Percentiles rank a stretch among this genome's conserved stretches.
phyloP scores from a whole-genome alignment of 2,329 filamentous ascomycete genomes.

The Talaromyces sp. region DNA sequence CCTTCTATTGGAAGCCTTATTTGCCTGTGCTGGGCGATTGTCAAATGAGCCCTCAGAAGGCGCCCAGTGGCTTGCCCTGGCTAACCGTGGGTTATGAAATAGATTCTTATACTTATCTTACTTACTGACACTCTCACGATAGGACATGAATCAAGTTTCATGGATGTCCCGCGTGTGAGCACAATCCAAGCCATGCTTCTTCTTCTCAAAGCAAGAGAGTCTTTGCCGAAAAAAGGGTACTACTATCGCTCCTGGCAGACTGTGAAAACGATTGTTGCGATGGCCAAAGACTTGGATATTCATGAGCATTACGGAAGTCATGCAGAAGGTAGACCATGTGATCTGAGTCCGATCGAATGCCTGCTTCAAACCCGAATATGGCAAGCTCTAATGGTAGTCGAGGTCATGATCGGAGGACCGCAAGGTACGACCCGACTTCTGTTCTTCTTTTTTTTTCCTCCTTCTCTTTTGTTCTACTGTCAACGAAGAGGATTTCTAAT shows the following conservation, averaged over 20 bases:
- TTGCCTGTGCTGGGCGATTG: slow-evolving; percentile 82
- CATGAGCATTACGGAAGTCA: slow-evolving; percentile 85
- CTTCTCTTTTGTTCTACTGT: not conserved
- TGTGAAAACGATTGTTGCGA: slow-evolving; percentile 85
- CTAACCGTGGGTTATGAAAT: slow-evolving; percentile 58
- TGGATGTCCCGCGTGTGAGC: slow-evolving; percentile 86
- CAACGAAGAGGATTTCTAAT: slow-evolving; percentile 4
- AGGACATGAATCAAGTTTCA: slow-evolving; percentile 92
- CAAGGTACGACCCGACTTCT: slow-evolving; percentile 66
- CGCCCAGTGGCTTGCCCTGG: slow-evolving; percentile 89
- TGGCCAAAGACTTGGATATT: slow-evolving; percentile 88
- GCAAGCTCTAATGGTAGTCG: slow-evolving; percentile 83
- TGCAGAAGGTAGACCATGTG: slow-evolving; percentile 70
- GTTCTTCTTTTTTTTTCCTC: not conserved
- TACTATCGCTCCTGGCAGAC: slow-evolving; percentile 98
- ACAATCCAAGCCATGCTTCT: slow-evolving; percentile 89
- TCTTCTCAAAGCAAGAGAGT: slow-evolving; percentile 86
- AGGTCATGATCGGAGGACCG: slow-evolving; percentile 90
- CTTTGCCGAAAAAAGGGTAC: slow-evolving; percentile 89
- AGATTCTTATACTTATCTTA: slow-evolving; percentile 30
- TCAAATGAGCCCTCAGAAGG: slow-evolving; percentile 82
- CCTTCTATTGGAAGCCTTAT: slow-evolving; percentile 83
- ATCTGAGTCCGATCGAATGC: slow-evolving; percentile 72
- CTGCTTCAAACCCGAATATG: slow-evolving; percentile 83
- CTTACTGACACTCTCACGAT: not conserved